These are phyloP conservation scores for Aspergillus cavernicola DNA, from an alignment of 495 filamentous ascomycete genomes.

Conservation along the genomic window DNA sequence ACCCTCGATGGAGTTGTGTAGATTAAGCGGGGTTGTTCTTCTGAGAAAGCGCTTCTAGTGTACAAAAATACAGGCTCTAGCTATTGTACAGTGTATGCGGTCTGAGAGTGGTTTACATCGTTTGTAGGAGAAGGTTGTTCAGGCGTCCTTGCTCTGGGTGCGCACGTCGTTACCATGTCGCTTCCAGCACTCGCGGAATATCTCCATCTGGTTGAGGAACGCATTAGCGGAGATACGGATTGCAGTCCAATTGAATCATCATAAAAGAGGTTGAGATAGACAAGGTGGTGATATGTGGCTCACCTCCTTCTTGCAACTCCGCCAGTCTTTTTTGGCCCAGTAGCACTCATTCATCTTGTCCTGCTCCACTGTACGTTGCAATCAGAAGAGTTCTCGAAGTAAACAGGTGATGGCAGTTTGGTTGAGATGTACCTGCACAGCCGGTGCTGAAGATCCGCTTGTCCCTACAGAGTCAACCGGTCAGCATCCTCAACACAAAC, in stretches of 20 bases:
- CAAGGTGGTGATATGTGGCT: conserved; percentile 30
- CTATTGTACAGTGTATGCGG: conserved; percentile 9
- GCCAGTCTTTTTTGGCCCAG: conserved; percentile 95
- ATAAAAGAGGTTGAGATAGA: background rate
- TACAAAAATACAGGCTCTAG: background rate
- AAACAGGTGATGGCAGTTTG: background rate
- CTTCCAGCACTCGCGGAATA: conserved; percentile 92
- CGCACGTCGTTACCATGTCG: conserved; percentile 80
- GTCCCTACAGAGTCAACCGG: conserved; percentile 55
- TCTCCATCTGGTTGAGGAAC: conserved; percentile 67
- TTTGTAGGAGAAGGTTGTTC: background rate
- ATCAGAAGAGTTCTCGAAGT: background rate
- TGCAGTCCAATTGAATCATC: too few relatives aligned
- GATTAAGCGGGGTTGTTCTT: background rate
- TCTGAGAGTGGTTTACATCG: background rate
- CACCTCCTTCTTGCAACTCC: conserved; percentile 84
- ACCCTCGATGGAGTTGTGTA: background rate
- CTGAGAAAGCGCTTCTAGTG: background rate
- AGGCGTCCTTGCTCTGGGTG: conserved; percentile 67
- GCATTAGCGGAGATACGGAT: background rate
- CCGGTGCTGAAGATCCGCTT: conserved; percentile 97
- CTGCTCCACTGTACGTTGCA: conserved; percentile 65
- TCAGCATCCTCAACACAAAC: conserved; percentile 1
- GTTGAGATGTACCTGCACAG: conserved; percentile 66
- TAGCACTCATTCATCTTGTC: conserved; percentile 91